Conservation (phyloP, 148 eudicot genomes). For the Bassia scoparia region DNA sequence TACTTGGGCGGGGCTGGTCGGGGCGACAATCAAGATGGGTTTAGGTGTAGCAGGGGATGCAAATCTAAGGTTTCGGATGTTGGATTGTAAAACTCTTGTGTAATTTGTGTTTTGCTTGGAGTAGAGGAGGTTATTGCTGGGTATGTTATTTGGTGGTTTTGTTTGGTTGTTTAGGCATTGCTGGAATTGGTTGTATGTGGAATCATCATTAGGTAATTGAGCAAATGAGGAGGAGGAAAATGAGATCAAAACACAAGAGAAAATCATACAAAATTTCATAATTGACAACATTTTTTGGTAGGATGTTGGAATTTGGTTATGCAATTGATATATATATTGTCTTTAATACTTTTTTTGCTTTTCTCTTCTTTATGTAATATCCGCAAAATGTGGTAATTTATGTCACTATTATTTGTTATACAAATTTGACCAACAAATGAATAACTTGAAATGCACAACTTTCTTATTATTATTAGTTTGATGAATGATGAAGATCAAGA, state of each 20-base stretch:
- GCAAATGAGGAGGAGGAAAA: neutral
- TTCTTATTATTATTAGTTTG: too few species aligned
- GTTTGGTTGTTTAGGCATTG: slow-evolving; percentile 18
- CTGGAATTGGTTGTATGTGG: slow-evolving; percentile 7
- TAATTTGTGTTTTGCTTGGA: slow-evolving; percentile 17
- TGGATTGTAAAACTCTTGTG: neutral
- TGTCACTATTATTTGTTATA: too few species aligned
- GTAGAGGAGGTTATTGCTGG: slow-evolving; percentile 8
- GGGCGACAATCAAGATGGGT: slow-evolving; percentile 1
- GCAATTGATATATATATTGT: too few species aligned
- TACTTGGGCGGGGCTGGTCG: slow-evolving; percentile 2
- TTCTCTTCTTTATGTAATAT: too few species aligned
- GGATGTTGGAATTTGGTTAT: too few species aligned
- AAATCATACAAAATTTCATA: neutral
- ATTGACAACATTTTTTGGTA: too few species aligned
- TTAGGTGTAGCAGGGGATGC: slow-evolving; percentile 2
- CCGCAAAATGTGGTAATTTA: too few species aligned
- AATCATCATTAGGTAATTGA: neutral
- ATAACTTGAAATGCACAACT: too few species aligned
- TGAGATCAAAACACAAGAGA: neutral
- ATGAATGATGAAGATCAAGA: too few species aligned
- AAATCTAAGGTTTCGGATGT: slow-evolving; percentile 5
- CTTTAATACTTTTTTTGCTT: too few species aligned
- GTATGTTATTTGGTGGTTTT: neutral
- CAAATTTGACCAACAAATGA: too few species aligned